Base-by-base conservation (phyloP, 2,329 filamentous ascomycete species). In the Colletotrichum trifolii region DNA sequence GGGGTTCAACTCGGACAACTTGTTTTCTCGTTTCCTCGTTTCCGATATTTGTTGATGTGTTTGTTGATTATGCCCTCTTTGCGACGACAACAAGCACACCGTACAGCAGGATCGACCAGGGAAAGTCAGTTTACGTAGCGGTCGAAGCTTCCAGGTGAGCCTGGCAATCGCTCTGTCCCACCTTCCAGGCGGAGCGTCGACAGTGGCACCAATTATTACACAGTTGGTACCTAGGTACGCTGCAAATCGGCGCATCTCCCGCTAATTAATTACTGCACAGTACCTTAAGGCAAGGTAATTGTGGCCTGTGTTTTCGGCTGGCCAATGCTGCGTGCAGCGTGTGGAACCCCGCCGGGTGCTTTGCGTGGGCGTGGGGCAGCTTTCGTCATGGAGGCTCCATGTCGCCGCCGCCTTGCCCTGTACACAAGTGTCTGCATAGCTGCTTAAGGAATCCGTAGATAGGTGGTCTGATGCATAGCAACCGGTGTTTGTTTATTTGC, bases 91-190 rank as follows among this genome's bases (percentile, higher is more conserved):
- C 43, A 38, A 40, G 54, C 17, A 52, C 38, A 47, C 11, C 39
- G 34, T 7, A 54, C 47, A 46, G 55, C 40, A 45, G 50, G 43
- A 17, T 25, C 25, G 25, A 25, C 4, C 25, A 25, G 25, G 52
- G 49, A 47, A 52, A 40, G 50, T 50, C 46, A 52, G 52, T 11
- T 55, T 46, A 52, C 25, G 25, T 25, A 25, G 25, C 25, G 25
- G 62, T 61, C 59, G 62, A 65, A 65, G 58, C 52, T 65, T 65
- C 62, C 58, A 65, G 62, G 62, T 56, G 62, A 65, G 46, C 58
- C 62, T 47, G 42, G 62, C 62, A 65, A 46, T 50, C 52, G 33
- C 40, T 36, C 13, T 36, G 53, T 54, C 52, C 62, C 62, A 56
- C 57, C 48, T 54, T 25, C 25, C 25, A 25, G 1, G 25, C 25